Percentiles rank a stretch among this genome's conserved stretches.
Conservation (phyloP, 371 early-diverging fungal species). For the Haplosporangium sp. region DNA sequence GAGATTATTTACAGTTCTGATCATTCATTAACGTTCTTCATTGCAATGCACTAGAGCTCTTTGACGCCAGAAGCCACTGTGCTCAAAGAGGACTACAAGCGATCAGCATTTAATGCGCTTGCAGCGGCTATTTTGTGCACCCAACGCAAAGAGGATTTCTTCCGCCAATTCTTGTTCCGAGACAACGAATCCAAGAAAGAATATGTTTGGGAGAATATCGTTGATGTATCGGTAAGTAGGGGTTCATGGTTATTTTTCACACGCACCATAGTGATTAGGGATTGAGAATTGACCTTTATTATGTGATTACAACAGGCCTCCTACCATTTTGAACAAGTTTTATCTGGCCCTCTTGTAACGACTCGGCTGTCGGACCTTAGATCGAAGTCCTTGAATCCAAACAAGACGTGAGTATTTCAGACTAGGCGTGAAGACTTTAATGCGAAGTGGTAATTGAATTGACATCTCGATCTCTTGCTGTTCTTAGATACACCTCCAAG, state of each 20-base stretch:
- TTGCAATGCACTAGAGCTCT: conserved; percentile 12
- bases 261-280: neutral
- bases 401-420: conserved; percentile 25
- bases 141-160: conserved; percentile 60
- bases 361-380: conserved; percentile 58
- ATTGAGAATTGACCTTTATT: neutral
- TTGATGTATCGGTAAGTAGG: conserved; percentile 55
- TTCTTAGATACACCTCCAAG: conserved; percentile 23
- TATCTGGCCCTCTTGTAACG: conserved; percentile 52
- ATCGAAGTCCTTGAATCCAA: conserved; percentile 37
- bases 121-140: conserved; percentile 68
- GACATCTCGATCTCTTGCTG: neutral
- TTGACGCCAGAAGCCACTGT: conserved; percentile 35
- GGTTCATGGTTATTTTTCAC: neutral
- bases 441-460: neutral
- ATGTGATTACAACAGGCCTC: conserved; percentile 19
- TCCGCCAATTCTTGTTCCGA: conserved; percentile 59
- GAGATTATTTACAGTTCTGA: neutral
- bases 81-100: conserved; percentile 58
- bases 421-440: too few species aligned
- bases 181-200: conserved; percentile 56
- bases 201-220: conserved; percentile 66
- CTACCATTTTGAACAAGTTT: conserved; percentile 48
- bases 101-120: conserved; percentile 71
- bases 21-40: neutral